Percentiles rank a stretch among this genome's conserved stretches.
phyloP scores from a whole-genome alignment of 441 rosid species.

The Adansonia rubrostipa region DNA sequence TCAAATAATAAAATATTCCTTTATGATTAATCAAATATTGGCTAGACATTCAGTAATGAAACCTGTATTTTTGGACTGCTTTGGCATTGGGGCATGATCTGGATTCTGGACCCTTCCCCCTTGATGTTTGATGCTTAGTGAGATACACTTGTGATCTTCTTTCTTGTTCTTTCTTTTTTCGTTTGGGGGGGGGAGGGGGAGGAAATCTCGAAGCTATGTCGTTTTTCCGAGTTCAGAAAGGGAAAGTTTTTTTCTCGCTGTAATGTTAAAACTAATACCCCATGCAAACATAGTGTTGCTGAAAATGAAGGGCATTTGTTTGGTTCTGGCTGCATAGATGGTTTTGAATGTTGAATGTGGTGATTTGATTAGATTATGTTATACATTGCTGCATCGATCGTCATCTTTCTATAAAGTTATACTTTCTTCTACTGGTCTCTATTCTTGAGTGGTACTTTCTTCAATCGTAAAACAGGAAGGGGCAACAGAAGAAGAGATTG shows the following conservation, averaged over 20 bases:
- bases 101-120: background rate
- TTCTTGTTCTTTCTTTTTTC: no score
- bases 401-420: background rate
- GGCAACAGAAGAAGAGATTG: constrained; percentile 70
- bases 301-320: background rate
- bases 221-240: no score
- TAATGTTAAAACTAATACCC: background rate
- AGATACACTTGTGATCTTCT: background rate
- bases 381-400: background rate
- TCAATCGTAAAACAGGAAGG: constrained; percentile 53
- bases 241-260: no score
- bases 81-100: background rate
- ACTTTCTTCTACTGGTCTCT: background rate
- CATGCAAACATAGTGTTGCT: background rate
- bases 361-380: constrained; percentile 2
- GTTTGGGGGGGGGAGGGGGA: no score
- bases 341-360: background rate
- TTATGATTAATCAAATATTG: background rate
- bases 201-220: background rate
- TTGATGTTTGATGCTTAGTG: constrained; percentile 14
- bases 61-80: background rate
- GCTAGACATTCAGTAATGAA: background rate
- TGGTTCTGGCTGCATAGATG: background rate
- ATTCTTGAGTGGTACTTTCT: constrained; percentile 16
- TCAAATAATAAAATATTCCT: background rate